Conservation (phyloP, 2,329 filamentous ascomycete genomes). For the Aspergillus piperis region DNA sequence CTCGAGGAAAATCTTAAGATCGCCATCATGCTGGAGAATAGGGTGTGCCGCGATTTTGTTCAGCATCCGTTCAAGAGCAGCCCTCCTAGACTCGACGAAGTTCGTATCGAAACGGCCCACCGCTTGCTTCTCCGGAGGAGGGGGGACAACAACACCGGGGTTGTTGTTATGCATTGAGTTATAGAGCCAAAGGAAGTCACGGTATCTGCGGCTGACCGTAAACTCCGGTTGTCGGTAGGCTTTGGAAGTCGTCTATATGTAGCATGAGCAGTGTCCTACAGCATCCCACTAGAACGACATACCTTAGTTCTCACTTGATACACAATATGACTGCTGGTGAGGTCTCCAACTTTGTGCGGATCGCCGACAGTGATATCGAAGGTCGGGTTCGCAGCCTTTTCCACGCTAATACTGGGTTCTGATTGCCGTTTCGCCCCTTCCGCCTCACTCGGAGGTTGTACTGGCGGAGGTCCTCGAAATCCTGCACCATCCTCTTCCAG, state of each 20-base stretch:
- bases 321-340: constrained; percentile 96
- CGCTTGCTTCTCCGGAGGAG: constrained; percentile 96
- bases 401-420: constrained; percentile 82
- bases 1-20: constrained; percentile 94
- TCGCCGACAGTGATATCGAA: constrained; percentile 93
- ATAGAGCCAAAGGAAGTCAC: constrained; percentile 97
- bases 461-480: constrained; percentile 62
- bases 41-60: constrained; percentile 93
- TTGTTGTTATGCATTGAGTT: constrained; percentile 92
- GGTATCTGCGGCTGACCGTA: constrained; percentile 87
- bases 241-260: constrained; percentile 80
- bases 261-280: constrained; percentile 11
- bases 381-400: constrained; percentile 87
- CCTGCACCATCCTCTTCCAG: constrained; percentile 70
- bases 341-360: constrained; percentile 94
- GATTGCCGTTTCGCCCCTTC: constrained; percentile 53
- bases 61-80: constrained; percentile 93
- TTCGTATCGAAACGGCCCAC: constrained; percentile 94
- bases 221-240: constrained; percentile 93
- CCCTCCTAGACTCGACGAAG: constrained; percentile 89
- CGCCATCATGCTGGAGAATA: constrained; percentile 86
- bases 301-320: constrained; percentile 95
- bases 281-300: constrained; percentile 26
- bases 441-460: constrained; percentile 51
- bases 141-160: constrained; percentile 90